These are phyloP conservation scores for Coniella lustricola DNA, from an alignment of 2,329 filamentous ascomycete genomes.

Conservation along the genomic window DNA sequence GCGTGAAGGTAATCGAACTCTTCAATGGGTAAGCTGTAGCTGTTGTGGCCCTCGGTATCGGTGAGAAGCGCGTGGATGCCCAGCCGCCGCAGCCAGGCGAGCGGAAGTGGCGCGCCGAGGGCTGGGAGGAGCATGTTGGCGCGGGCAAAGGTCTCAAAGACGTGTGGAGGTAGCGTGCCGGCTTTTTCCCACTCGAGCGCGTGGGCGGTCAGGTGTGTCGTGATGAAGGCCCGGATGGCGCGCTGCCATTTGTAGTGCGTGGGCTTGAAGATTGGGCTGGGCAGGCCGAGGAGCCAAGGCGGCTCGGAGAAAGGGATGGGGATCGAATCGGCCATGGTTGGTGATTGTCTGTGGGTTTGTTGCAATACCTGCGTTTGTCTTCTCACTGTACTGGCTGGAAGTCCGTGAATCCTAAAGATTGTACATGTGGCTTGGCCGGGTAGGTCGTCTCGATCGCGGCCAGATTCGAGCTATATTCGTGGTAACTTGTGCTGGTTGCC, in stretches of 20 bases:
- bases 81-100: constrained; percentile 57
- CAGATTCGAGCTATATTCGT: no score
- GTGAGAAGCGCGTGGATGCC: constrained; percentile 62
- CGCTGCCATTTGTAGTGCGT: constrained; percentile 62
- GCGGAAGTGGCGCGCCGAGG: constrained; percentile 61
- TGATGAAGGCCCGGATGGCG: constrained; percentile 58
- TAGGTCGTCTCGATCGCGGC: no score
- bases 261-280: constrained; percentile 63
- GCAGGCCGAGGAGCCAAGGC: constrained; percentile 61
- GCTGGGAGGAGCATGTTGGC: constrained; percentile 65
- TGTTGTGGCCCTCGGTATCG: no score
- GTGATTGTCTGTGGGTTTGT: background rate
- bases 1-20: constrained; percentile 68
- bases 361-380: no score
- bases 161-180: constrained; percentile 55
- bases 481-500: no score
- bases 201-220: constrained; percentile 53
- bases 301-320: constrained; percentile 64
- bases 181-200: constrained; percentile 64
- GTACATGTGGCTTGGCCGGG: no score
- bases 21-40: constrained; percentile 60
- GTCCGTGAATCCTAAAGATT: no score
- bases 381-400: no score
- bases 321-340: background rate
- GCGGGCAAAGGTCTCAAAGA: constrained; percentile 57